Conservation (phyloP, 257 asterid genomes). For the Solanum neorickii region DNA sequence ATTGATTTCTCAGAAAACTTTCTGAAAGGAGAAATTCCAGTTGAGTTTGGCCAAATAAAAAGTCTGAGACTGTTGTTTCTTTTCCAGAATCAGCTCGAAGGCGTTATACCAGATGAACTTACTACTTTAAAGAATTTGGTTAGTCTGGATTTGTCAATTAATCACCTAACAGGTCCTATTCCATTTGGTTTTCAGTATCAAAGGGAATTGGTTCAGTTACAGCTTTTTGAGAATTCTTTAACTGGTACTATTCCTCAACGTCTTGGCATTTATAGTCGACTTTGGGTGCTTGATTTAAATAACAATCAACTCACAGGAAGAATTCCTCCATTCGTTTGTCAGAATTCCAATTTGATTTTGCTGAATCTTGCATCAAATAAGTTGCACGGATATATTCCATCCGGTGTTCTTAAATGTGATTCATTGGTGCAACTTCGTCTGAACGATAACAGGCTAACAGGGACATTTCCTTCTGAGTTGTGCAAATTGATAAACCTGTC, state of each 20-base stretch:
- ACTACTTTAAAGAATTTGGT: conserved; percentile 47
- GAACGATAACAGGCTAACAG: conserved; percentile 40
- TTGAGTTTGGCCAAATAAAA: conserved; percentile 40
- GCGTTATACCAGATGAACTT: conserved; percentile 68
- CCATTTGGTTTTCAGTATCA: conserved; percentile 72
- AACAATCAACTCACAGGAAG: conserved; percentile 55
- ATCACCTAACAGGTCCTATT: conserved; percentile 68
- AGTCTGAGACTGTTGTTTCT: conserved; percentile 42
- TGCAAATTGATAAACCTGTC: conserved; percentile 63
- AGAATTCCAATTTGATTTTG: conserved; percentile 41
- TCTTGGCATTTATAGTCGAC: conserved; percentile 57
- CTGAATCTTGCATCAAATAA: conserved; percentile 65
- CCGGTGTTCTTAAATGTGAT: conserved; percentile 44
- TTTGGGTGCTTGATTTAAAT: conserved; percentile 84
- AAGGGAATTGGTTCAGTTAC: conserved; percentile 42
- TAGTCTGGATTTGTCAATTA: conserved; percentile 72
- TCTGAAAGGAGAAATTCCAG: conserved; percentile 66
- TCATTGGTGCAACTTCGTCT: conserved; percentile 71
- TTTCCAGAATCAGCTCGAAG: conserved; percentile 64
- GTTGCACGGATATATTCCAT: conserved; percentile 57
- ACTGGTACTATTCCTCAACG: conserved; percentile 63
- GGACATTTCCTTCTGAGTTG: conserved; percentile 61
- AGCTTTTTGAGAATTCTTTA: conserved; percentile 60
- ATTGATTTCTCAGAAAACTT: conserved; percentile 81
- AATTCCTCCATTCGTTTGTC: conserved; percentile 63